These are phyloP conservation scores for Cryomyces minteri DNA, from an alignment of 495 filamentous ascomycete species.

Conservation along the genomic window DNA sequence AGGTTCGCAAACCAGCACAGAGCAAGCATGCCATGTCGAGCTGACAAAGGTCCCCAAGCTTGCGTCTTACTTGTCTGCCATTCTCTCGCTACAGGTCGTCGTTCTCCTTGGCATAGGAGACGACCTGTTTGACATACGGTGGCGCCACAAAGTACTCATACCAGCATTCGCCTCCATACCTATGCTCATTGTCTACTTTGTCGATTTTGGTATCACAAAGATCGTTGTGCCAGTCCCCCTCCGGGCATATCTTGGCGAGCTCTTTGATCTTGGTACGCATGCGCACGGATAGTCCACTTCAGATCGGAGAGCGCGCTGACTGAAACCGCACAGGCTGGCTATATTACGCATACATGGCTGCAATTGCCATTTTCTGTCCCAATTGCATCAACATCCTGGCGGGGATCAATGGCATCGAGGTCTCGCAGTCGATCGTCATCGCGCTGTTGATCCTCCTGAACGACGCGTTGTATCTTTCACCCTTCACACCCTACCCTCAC, in stretches of 20 bases:
- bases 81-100: slow-evolving; percentile 77
- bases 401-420: slow-evolving; percentile 94
- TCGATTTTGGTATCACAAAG: slow-evolving; percentile 91
- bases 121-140: slow-evolving; percentile 94
- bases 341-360: slow-evolving; percentile 95
- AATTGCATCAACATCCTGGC: slow-evolving; percentile 99
- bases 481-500: slow-evolving; percentile 57
- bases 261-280: slow-evolving; percentile 51
- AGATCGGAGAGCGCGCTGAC: slow-evolving; percentile 3
- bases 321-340: slow-evolving; percentile 31
- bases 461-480: slow-evolving; percentile 52
- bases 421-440: slow-evolving; percentile 83
- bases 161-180: slow-evolving; percentile 87
- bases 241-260: slow-evolving; percentile 62
- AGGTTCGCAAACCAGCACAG: slow-evolving; percentile 31
- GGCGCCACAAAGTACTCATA: slow-evolving; percentile 96
- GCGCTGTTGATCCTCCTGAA: slow-evolving; percentile 68
- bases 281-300: neutral
- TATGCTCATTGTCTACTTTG: slow-evolving; percentile 91
- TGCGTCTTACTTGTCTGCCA: slow-evolving; percentile 83
- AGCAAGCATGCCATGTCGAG: neutral
- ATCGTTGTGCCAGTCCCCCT: slow-evolving; percentile 78
- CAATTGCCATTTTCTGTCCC: slow-evolving; percentile 84
- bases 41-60: slow-evolving; percentile 32
- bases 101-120: slow-evolving; percentile 85